Conservation (phyloP, 352 stramenopile genomes). For the Phytophthora pisi region DNA sequence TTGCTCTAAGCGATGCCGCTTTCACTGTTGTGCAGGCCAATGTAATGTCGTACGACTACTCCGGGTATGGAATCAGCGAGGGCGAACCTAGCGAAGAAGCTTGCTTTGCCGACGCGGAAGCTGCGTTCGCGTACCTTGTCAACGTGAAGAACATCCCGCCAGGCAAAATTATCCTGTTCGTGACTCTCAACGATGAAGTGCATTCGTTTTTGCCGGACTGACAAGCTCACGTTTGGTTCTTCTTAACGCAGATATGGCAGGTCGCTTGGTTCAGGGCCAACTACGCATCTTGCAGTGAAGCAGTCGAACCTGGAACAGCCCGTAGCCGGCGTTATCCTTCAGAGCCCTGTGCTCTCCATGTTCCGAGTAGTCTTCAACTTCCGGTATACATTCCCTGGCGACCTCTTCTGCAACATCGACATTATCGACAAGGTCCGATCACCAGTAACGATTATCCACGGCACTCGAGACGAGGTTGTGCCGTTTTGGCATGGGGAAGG, state of each 20-base stretch:
- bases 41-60: conserved; percentile 96
- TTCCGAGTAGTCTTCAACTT: conserved; percentile 99
- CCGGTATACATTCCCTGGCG: conserved; percentile 96
- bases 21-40: conserved; percentile 57
- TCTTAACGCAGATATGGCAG: conserved; percentile 74
- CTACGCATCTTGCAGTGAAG: conserved; percentile 95
- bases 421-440: conserved; percentile 89
- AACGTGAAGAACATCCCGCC: conserved; percentile 91
- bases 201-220: neutral
- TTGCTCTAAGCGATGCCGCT: conserved; percentile 1
- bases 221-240: conserved; percentile 4
- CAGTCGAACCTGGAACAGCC: conserved; percentile 89
- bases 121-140: conserved; percentile 95
- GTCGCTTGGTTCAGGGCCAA: conserved; percentile 94
- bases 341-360: conserved; percentile 96
- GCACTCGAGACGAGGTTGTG: conserved; percentile 98
- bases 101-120: conserved; percentile 96
- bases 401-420: conserved; percentile 99
- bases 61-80: conserved; percentile 96
- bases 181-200: conserved; percentile 6
- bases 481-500: conserved; percentile 98
- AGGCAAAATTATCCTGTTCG: conserved; percentile 95
- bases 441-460: conserved; percentile 98
- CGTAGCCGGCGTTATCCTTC: conserved; percentile 96
- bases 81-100: conserved; percentile 92